These are phyloP conservation scores for Pseudoperonospora humuli DNA, from an alignment of 352 stramenopile species.

Conservation along the genomic window DNA sequence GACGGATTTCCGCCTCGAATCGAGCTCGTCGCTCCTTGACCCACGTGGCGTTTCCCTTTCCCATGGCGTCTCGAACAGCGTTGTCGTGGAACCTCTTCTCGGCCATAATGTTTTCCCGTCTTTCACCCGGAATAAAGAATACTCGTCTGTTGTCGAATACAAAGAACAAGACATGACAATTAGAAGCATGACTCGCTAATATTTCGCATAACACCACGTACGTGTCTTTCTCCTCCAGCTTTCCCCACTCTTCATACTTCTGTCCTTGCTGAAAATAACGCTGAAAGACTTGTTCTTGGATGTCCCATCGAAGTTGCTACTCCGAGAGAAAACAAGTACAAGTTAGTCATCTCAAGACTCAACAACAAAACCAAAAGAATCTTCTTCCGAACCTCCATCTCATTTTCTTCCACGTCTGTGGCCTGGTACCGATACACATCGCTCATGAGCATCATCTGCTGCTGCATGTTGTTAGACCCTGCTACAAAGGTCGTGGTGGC, in stretches of 20 bases:
- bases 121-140: constrained; percentile 56
- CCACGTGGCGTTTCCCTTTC: constrained; percentile 43
- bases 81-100: constrained; percentile 69
- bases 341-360: neutral
- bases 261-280: constrained; percentile 49
- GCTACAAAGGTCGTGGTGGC: constrained; percentile 21
- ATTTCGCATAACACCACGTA: constrained; percentile 17
- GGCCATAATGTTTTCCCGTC: constrained; percentile 50
- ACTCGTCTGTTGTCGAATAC: constrained; percentile 25
- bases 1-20: constrained; percentile 43
- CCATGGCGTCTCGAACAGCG: constrained; percentile 38
- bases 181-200: neutral
- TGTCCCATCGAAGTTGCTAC: constrained; percentile 57
- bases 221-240: constrained; percentile 45
- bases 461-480: constrained; percentile 3
- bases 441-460: constrained; percentile 17
- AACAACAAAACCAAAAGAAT: neutral
- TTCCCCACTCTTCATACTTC: constrained; percentile 48
- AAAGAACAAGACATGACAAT: neutral
- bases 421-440: constrained; percentile 50
- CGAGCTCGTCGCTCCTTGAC: constrained; percentile 36
- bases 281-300: constrained; percentile 59
- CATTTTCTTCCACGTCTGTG: constrained; percentile 55
- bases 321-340: too few relatives aligned
- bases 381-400: constrained; percentile 56